A percentile compares a stretch with the other conserved stretches of the same genome.
Evolutionary conservation across 2,329 filamentous ascomycete genomes (phyloP).

Genomic region (Diaporthe sp.): DNA sequence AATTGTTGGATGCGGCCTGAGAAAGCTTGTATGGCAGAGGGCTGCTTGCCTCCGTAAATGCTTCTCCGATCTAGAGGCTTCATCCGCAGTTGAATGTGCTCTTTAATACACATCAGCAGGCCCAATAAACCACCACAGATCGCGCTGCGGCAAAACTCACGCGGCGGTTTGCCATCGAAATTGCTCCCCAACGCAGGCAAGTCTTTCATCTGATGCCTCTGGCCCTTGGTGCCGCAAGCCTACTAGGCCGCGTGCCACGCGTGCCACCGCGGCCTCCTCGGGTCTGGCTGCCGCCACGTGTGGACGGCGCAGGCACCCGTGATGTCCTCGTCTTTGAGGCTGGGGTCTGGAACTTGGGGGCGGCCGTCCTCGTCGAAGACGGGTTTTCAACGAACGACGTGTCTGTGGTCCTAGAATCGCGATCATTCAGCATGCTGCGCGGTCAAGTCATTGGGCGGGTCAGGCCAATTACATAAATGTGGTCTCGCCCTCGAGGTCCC

Average conservation of each 20-base stretch:
- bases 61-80: not conserved
- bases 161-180: not conserved
- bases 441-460: not conserved
- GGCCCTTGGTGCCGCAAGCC: slow-evolving; percentile 60
- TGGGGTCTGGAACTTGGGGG: slow-evolving; percentile 59
- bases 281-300: slow-evolving; percentile 56
- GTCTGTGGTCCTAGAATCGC: slow-evolving; percentile 79
- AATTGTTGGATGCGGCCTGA: too few relatives aligned
- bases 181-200: not conserved
- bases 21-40: not conserved
- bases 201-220: slow-evolving; percentile 57
- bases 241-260: slow-evolving; percentile 55
- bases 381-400: slow-evolving; percentile 93
- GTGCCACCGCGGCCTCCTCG: slow-evolving; percentile 51
- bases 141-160: not conserved
- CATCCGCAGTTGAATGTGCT: not conserved
- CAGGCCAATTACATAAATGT: slow-evolving; percentile 82
- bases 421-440: slow-evolving; percentile 40
- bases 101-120: not conserved
- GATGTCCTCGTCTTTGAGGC: slow-evolving; percentile 55
- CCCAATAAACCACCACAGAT: not conserved
- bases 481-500: slow-evolving; percentile 72
- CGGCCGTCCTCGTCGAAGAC: slow-evolving; percentile 64
- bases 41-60: not conserved
- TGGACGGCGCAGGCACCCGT: slow-evolving; percentile 59